Percentiles rank a stretch among this genome's conserved stretches.
phyloP scores from a whole-genome alignment of 768 basidiomycete species.

The Tricholoma terreum region DNA sequence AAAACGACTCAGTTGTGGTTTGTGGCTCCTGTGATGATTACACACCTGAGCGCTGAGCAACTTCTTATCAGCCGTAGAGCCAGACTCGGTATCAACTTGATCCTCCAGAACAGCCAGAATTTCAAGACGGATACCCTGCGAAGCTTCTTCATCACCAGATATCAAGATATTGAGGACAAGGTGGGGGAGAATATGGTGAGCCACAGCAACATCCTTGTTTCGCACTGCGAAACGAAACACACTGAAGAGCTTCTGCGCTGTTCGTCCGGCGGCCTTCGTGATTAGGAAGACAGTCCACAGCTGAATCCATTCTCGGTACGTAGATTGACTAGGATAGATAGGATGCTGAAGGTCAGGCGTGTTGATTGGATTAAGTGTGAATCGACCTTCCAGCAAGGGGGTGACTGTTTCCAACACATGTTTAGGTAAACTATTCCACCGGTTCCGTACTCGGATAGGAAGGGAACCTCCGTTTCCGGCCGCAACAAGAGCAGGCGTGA shows the following conservation, averaged over 20 bases:
- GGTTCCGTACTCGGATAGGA: constrained; percentile 61
- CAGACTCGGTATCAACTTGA: constrained; percentile 65
- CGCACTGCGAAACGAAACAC: constrained; percentile 76
- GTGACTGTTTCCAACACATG: constrained; percentile 83
- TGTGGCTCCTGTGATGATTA: not conserved
- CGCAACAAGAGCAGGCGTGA: constrained; percentile 71
- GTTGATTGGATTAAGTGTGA: constrained; percentile 46
- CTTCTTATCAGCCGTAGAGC: constrained; percentile 71
- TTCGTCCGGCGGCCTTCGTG: constrained; percentile 50
- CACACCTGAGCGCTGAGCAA: constrained; percentile 90
- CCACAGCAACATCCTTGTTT: constrained; percentile 92
- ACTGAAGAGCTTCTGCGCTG: constrained; percentile 68
- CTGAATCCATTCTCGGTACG: constrained; percentile 97
- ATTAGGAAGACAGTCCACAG: constrained; percentile 84
- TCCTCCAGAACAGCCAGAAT: constrained; percentile 81
- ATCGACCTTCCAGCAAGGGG: constrained; percentile 74
- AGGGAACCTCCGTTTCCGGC: constrained; percentile 48
- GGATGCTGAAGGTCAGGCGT: constrained; percentile 53
- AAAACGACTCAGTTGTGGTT: not conserved
- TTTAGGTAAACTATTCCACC: constrained; percentile 80
- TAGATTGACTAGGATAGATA: constrained; percentile 71
- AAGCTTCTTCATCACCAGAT: constrained; percentile 63
- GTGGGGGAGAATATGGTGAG: constrained; percentile 87
- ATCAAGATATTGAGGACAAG: constrained; percentile 83
- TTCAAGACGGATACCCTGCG: constrained; percentile 67